phyloP scores from a whole-genome alignment of 148 eudicot species.

The Fallopia convolvulus region DNA sequence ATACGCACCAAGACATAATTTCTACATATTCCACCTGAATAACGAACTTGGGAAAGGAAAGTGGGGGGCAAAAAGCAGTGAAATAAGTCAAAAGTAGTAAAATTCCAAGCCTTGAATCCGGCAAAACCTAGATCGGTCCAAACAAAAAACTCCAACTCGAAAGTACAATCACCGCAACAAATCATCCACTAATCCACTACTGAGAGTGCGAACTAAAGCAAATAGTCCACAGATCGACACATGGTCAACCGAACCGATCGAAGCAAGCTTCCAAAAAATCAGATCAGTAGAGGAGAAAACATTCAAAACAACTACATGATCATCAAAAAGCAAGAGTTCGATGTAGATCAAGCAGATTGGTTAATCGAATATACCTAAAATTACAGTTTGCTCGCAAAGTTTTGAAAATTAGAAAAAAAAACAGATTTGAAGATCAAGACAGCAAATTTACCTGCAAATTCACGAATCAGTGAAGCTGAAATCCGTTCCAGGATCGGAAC shows the following conservation, averaged over 20 bases:
- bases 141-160: neutral
- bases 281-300: slow-evolving; percentile 5
- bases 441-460: slow-evolving; percentile 26
- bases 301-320: neutral
- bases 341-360: neutral
- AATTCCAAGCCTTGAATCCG: neutral
- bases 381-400: neutral
- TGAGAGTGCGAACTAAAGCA: neutral
- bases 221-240: slow-evolving; percentile 8
- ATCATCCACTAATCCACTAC: neutral
- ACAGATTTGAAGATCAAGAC: slow-evolving; percentile 7
- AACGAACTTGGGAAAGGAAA: neutral
- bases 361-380: neutral
- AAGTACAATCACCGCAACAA: neutral
- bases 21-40: neutral
- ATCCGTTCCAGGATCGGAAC: slow-evolving; percentile 26
- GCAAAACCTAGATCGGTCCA: slow-evolving; percentile 9
- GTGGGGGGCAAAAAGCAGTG: neutral
- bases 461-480: slow-evolving; percentile 15
- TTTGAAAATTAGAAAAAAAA: neutral
- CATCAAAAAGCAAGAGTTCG: neutral
- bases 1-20: neutral
- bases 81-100: neutral
- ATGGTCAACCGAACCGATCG: slow-evolving; percentile 8
- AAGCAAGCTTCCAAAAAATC: neutral